Base-by-base conservation (phyloP, 305 asterid species). In the Solanum aculeatissimum region DNA sequence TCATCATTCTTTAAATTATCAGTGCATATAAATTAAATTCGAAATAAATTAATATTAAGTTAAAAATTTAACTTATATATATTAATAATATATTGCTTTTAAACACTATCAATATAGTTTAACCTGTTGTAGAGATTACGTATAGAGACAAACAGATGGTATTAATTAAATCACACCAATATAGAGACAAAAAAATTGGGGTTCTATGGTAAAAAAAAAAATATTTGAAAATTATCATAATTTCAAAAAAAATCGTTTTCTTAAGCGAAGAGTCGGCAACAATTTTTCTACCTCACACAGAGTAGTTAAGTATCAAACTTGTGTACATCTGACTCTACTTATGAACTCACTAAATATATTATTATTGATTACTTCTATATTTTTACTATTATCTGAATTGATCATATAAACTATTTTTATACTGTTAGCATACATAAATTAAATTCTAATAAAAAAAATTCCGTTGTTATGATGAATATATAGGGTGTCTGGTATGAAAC, bases 401-500 rank as follows among this genome's bases (percentile, higher is more conserved):
- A 68, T 68, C 32, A 6, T 16, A 66, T 66, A 32, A 18, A n/a
- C n/a, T n/a, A n/a, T n/a, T n/a, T n/a, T n/a, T n/a, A n/a, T n/a
- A n/a, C n/a, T n/a, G n/a, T n/a, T 7, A 3, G 7, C 10, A n/a
- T 42, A 71, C 35, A n/a, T 15, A 42, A 19, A 35, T 12, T 71
- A 42, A 71, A 71, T 40, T 40, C 19, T 35, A 42, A 32, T 2
- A n/a, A n/a, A n/a, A n/a, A 4, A 29, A 4, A 6, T 47, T 16
- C 0, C 2, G 4, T 23, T 53, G 10, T 82, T 9, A 53, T 47
- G 43, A 53, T 87, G 4, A 51, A 72, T n/a, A n/a, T n/a, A n/a
- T 71, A 95, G 99, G 99, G 99, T 0, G 95, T 94, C n/a, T n/a
- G n/a, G n/a, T n/a, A n/a, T 38, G 6, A 38, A 42, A 42, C 3